Base-by-base conservation (phyloP, 148 eudicot species). In the Amaranthus palmeri region DNA sequence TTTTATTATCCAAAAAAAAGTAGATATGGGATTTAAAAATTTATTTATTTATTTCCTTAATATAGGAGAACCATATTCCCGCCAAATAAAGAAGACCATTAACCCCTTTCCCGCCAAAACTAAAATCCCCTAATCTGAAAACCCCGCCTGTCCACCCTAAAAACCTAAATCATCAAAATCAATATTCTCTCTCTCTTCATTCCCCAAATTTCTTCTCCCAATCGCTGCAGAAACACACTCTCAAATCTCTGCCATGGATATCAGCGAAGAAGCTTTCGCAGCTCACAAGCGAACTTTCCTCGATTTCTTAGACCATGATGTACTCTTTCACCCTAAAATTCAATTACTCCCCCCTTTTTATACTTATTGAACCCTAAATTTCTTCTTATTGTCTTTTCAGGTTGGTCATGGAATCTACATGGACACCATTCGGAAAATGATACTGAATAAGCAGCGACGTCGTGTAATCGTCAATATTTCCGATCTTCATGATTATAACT, bases 241-340 rank as follows among this genome's bases (percentile, higher is more conserved):
- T 25, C n/a, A 8, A 8, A 0, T 0, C 8, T 10, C 17, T n/a
- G 17, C 12, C 46, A 92, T 92, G 97, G 97, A 92, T 72, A 80
- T 90, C 72, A 92, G 96, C 79, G 88, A 88, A 60, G 97, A 92
- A 72, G 81, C 83, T 8, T 80, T 83, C 72, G 88, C 92, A 10
- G 86, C 91, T 43, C 97, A 92, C 88, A 90, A 84, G 85, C 91
- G 90, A 52, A 83, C 91, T 1, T 92, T 92, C 77, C 88, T 86
- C 70, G 92, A 90, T 55, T 92, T 92, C 83, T 78, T 92, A 45
- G 90, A 92, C 43, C 91, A 84, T 81, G 90, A 87, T 70, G 96
- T 90, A 90, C 70, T 46, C 55, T 25, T 8, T 49, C 67, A 11
- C 8, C 54, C 10, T 49, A 11, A 25, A 62, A 43, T 14, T 62